Evolutionary conservation across 495 filamentous ascomycete genomes (phyloP), one percentile per base, ranked within the genome.

Genomic region (Sabuloglossum arenarium): DNA sequence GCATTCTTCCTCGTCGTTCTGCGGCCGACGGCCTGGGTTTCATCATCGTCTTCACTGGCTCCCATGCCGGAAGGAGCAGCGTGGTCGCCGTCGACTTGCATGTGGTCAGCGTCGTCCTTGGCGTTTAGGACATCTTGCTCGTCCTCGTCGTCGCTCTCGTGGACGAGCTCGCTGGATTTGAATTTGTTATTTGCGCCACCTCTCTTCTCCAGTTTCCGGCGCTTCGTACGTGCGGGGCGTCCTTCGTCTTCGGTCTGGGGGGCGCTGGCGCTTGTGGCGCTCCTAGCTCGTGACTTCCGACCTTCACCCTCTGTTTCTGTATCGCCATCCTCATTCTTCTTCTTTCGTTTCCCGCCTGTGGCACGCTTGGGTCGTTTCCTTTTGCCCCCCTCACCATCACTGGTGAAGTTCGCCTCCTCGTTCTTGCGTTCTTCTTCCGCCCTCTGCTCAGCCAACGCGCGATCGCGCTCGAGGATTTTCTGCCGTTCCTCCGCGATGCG

Each of bases 401-500:
- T 84, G 5, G 81, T 88, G 61, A 80, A 70, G 59, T 85, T 84
- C 10, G 81, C 83, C 57, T 82, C 81, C 60, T 81, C 74, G 21
- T 79, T 72, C 24, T 70, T 67, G 52, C 74, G 70, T 50, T 94
- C 86, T 59, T 90, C 86, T 56, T 85, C 86, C 0, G 73, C 76
- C 43, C 87, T 76, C 60, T 75, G 69, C 59, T 79, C 76, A 0
- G 83, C 86, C 23, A 85, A 71, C 47, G 78, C 77, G 52, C 86
- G 75, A 53, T 88, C 84, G 34, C 80, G 74, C 59, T 89, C 86
- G 19, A 80, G 70, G 63, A 95, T 86, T 61, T 73, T 78, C 56
- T 84, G 79, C 11, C 88, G 78, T 63, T 97, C 88, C 58, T 86
- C 85, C 16, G 81, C 77, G 56, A 97, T 81, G 67, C 83, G 82